Percentiles rank a stretch among this genome's conserved stretches.
These are phyloP conservation scores for Pythium sukuiense DNA, from an alignment of 352 stramenopile species.

Conservation along the genomic window DNA sequence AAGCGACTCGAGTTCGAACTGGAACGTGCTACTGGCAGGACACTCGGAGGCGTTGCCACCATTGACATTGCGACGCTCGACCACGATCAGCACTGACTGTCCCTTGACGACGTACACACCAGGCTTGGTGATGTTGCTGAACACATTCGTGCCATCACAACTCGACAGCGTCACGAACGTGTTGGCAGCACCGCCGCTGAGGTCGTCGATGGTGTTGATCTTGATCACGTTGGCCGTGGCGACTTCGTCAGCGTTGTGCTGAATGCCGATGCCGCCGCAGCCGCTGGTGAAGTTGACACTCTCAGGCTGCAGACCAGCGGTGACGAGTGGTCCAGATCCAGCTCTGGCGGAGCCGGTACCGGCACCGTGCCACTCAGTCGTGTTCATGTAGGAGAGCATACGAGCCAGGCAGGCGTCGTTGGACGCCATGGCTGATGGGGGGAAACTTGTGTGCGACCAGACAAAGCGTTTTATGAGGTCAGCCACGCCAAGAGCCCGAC, in stretches of 20 bases:
- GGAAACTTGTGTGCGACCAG: no score
- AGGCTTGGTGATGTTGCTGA: background rate
- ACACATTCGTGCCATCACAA: background rate
- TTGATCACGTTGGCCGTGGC: background rate
- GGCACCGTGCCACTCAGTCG: no score
- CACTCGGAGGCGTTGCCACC: background rate
- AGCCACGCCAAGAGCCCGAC: no score
- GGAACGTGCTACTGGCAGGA: background rate
- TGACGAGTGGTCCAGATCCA: background rate
- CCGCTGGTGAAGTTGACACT: background rate
- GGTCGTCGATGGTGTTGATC: background rate
- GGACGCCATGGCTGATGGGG: no score
- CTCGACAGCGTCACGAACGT: background rate
- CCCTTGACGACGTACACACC: background rate
- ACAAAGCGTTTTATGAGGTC: no score
- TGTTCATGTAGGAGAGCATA: no score
- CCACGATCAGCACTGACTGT: background rate
- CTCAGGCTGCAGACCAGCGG: background rate
- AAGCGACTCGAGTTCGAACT: background rate
- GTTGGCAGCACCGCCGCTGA: background rate
- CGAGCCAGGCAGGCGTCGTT: no score
- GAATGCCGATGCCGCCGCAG: background rate
- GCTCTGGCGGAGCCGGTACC: no score
- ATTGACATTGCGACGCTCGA: background rate
- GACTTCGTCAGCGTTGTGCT: background rate